Conservation (phyloP, 2,329 filamentous ascomycete species). For the Pezicula radicicola region DNA sequence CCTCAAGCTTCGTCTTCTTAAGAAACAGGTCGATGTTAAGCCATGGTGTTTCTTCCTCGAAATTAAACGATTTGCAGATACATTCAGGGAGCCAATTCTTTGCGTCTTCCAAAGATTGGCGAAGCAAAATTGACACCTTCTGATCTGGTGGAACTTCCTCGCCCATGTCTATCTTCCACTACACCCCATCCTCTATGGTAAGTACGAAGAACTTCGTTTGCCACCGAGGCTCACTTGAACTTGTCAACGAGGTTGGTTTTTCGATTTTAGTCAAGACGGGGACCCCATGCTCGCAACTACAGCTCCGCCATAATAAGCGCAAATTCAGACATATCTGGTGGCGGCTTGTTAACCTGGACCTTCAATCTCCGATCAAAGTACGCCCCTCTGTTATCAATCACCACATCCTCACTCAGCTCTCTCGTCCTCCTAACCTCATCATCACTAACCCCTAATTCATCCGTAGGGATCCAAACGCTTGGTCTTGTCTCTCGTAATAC, state of each 20-base stretch:
- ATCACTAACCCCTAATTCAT: conserved; percentile 82
- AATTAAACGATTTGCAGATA: background rate
- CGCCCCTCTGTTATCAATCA: conserved; percentile 90
- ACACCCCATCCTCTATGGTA: background rate
- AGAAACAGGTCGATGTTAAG: background rate
- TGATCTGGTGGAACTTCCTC: background rate
- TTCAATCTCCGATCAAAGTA: conserved; percentile 73
- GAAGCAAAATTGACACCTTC: background rate
- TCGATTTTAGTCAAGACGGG: background rate
- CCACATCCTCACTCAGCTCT: conserved; percentile 57
- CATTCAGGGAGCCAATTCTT: background rate
- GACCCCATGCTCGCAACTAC: conserved; percentile 1
- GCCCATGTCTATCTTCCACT: background rate
- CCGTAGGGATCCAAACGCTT: conserved; percentile 87
- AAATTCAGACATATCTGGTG: conserved; percentile 28
- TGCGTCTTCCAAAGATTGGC: background rate
- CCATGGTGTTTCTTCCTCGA: background rate
- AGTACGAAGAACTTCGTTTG: background rate
- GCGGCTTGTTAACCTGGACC: conserved; percentile 25
- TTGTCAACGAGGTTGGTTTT: background rate
- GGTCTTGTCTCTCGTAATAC: conserved; percentile 80
- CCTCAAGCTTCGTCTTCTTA: background rate
- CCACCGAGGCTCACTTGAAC: background rate
- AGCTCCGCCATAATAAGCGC: conserved; percentile 24
- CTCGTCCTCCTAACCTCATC: conserved; percentile 81